Conservation (phyloP, 306 rosid species). For the Cicer yamashitae region DNA sequence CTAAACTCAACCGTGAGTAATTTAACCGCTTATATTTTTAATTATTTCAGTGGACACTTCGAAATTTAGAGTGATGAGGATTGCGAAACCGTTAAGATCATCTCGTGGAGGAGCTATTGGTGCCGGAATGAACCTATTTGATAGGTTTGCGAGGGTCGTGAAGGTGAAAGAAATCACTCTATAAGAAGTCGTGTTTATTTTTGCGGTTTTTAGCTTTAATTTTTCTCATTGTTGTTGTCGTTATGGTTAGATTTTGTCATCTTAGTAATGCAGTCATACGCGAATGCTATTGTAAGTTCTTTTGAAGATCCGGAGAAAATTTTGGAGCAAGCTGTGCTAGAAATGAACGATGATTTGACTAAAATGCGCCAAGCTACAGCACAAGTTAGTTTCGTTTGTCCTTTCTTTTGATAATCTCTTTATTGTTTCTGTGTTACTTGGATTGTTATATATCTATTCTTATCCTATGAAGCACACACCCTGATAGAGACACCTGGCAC, state of each 20-base stretch:
- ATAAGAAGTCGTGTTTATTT: background rate
- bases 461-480: no score
- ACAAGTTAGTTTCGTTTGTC: constrained; percentile 63
- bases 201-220: constrained; percentile 30
- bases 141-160: constrained; percentile 84
- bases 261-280: constrained; percentile 81
- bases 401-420: background rate
- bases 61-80: constrained; percentile 55
- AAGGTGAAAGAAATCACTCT: constrained; percentile 64
- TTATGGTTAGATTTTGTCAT: constrained; percentile 44
- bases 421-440: background rate
- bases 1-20: background rate
- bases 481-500: no score
- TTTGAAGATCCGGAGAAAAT: constrained; percentile 98
- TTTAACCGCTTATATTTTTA: background rate
- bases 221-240: constrained; percentile 42
- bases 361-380: constrained; percentile 99
- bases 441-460: background rate
- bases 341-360: constrained; percentile 93
- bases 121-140: constrained; percentile 83
- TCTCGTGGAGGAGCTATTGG: constrained; percentile 77
- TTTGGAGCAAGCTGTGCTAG: constrained; percentile 92
- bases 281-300: constrained; percentile 83
- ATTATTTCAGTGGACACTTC: constrained; percentile 41
- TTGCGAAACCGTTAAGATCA: constrained; percentile 46